phyloP scores from a whole-genome alignment of 1,284 basidiomycete genomes.

The Melampsora medusae region DNA sequence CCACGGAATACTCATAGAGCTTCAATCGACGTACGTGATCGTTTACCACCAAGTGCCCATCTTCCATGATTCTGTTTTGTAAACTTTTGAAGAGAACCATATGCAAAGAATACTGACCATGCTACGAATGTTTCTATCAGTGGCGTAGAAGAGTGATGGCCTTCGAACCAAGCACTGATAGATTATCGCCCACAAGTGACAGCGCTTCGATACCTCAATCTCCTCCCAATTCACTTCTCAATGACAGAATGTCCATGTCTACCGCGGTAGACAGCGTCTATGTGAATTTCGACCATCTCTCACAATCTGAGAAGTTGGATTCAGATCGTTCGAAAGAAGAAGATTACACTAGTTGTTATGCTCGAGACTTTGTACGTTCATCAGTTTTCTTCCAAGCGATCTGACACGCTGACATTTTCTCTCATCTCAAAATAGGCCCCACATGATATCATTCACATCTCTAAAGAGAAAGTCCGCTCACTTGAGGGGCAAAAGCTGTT shows the following conservation, averaged over 20 bases:
- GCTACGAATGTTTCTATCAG: not conserved
- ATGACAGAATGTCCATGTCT: not conserved
- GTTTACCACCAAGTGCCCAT: no score
- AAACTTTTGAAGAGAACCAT: no score
- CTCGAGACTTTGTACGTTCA: not conserved
- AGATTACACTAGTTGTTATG: not conserved
- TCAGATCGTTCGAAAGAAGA: not conserved
- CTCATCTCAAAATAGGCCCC: not conserved
- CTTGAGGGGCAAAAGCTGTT: not conserved
- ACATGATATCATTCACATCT: not conserved
- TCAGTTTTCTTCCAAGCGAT: not conserved
- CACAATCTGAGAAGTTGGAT: not conserved
- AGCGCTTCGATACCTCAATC: not conserved
- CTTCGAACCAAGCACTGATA: not conserved
- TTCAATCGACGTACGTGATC: not conserved
- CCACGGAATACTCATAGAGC: not conserved
- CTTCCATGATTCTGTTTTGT: no score
- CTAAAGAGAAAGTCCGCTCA: not conserved
- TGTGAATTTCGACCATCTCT: not conserved
- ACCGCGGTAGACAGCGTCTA: not conserved
- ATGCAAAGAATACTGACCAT: no score
- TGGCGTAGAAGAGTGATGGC: slow-evolving; percentile 1
- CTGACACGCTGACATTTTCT: not conserved
- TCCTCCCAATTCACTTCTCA: not conserved
- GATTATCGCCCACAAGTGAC: not conserved